phyloP scores from a whole-genome alignment of 2,329 filamentous ascomycete genomes.

The Fusarium sarcochroum region DNA sequence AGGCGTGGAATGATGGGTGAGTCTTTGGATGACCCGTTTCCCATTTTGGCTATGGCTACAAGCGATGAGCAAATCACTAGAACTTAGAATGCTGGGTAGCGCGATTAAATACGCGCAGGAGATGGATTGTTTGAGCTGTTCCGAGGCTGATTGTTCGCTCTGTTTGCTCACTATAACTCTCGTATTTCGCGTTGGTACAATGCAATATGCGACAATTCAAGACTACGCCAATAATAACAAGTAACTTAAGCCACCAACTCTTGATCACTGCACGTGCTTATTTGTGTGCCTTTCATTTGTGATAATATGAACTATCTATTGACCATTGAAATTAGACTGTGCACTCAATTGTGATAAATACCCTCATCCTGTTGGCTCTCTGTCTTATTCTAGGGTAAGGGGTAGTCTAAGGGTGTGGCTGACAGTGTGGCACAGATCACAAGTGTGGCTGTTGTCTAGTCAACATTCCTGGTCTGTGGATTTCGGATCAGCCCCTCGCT shows the following conservation, averaged over 20 bases:
- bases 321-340: no score
- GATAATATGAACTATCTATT: no score
- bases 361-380: fast-evolving
- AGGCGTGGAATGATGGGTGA: neutral
- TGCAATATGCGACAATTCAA: no score
- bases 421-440: neutral
- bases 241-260: fast-evolving
- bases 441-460: conserved; percentile 1
- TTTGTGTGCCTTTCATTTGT: no score
- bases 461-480: neutral
- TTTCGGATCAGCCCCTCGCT: neutral
- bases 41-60: neutral
- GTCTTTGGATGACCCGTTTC: neutral
- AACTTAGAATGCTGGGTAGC: no score
- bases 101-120: no score
- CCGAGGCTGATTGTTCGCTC: no score
- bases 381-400: conserved; percentile 2
- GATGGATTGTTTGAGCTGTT: no score
- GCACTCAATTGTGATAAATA: neutral
- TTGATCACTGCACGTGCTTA: fast-evolving
- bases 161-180: neutral
- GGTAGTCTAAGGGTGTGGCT: neutral
- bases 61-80: no score
- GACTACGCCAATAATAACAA: neutral
- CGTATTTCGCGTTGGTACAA: neutral